Evolutionary conservation across 495 filamentous ascomycete genomes (phyloP).

Genomic region (Penicillium lividum): DNA sequence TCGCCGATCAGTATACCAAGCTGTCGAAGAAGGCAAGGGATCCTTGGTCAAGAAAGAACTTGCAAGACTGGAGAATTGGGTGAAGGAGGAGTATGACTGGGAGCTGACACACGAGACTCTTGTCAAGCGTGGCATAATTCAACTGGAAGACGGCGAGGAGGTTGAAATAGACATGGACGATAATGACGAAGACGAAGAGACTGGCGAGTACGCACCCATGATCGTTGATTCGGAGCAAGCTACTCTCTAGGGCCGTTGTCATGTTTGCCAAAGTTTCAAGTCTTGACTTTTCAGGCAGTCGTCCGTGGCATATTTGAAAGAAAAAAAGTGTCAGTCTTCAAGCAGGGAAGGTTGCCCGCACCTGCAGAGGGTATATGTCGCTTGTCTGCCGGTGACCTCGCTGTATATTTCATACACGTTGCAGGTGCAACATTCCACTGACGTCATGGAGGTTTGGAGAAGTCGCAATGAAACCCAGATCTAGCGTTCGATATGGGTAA

Average conservation of each 20-base stretch:
- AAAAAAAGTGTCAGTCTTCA: no score
- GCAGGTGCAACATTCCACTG: no score
- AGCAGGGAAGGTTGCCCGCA: no score
- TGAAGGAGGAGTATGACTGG: conserved; percentile 64
- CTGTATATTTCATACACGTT: no score
- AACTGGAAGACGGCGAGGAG: conserved; percentile 74
- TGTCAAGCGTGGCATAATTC: conserved; percentile 63
- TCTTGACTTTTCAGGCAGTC: no score
- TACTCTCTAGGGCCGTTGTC: background rate
- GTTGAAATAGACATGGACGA: conserved; percentile 76
- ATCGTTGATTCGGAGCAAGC: conserved; percentile 64
- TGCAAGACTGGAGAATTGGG: conserved; percentile 56
- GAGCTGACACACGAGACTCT: conserved; percentile 56
- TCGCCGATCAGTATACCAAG: conserved; percentile 44
- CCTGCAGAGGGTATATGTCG: no score
- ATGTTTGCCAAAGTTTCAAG: no score
- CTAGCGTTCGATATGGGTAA: no score
- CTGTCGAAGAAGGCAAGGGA: conserved; percentile 30
- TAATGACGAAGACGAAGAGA: conserved; percentile 79
- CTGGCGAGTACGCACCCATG: conserved; percentile 82
- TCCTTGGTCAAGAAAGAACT: conserved; percentile 52
- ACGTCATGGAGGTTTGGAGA: no score
- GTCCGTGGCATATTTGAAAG: no score
- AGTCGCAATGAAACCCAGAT: no score
- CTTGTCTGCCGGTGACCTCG: no score